phyloP scores from a whole-genome alignment of 139 green algal genomes.

The Helicosporidium sp. region DNA sequence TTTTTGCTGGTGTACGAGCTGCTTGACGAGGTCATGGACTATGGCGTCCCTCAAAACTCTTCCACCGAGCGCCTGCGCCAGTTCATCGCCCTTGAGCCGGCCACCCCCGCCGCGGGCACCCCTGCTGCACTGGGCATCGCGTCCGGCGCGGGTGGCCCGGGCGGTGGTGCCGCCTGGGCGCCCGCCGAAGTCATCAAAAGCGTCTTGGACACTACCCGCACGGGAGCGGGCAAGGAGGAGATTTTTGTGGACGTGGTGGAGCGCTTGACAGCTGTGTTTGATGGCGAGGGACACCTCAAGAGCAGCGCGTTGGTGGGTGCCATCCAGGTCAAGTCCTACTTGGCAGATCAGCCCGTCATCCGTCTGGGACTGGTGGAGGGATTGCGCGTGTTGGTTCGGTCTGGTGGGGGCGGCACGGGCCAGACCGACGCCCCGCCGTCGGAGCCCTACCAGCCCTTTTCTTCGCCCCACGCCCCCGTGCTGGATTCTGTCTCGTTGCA shows the following conservation, averaged over 20 bases:
- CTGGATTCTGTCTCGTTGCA: slow-evolving; percentile 51
- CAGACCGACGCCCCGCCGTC: no score
- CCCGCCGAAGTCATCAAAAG: slow-evolving; percentile 69
- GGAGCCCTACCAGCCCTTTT: no score
- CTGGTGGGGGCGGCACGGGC: no score
- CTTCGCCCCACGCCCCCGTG: slow-evolving; percentile 6
- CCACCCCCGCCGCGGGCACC: no score
- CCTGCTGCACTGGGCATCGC: not conserved
- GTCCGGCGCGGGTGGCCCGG: not conserved
- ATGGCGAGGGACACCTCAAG: slow-evolving; percentile 52
- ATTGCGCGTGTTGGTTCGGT: slow-evolving; percentile 62
- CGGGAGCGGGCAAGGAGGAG: slow-evolving; percentile 34
- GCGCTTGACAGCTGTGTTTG: slow-evolving; percentile 79
- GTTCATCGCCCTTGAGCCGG: slow-evolving; percentile 82
- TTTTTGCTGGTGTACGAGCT: slow-evolving; percentile 93
- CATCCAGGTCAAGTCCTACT: slow-evolving; percentile 70
- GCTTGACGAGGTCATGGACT: slow-evolving; percentile 82
- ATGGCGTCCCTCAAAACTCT: slow-evolving; percentile 67
- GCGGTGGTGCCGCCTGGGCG: slow-evolving; percentile 5
- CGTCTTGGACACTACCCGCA: slow-evolving; percentile 63
- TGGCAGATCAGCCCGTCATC: slow-evolving; percentile 62
- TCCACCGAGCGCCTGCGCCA: slow-evolving; percentile 75
- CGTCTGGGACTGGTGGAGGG: slow-evolving; percentile 76
- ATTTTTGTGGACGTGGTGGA: slow-evolving; percentile 99
- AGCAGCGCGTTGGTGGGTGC: slow-evolving; percentile 64